Conservation (phyloP, 177 flowering plant species). For the Vitis hybrid region DNA sequence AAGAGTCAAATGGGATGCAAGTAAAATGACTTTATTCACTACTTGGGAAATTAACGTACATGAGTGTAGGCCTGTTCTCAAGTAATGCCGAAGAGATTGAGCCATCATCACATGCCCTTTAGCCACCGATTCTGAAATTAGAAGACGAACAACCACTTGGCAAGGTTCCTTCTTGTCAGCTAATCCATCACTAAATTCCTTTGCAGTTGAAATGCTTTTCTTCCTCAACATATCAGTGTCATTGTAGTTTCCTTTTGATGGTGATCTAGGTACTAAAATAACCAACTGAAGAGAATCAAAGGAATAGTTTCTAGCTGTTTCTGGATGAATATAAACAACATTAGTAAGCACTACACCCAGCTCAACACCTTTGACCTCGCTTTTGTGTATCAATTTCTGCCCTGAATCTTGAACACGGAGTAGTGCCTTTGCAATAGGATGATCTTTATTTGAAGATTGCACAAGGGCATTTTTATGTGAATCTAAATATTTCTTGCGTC, state of each 20-base stretch:
- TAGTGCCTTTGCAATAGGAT: constrained; percentile 40
- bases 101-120: constrained; percentile 90
- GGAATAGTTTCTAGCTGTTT: constrained; percentile 62
- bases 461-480: constrained; percentile 20
- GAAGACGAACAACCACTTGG: constrained; percentile 53
- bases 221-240: constrained; percentile 23
- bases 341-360: constrained; percentile 68
- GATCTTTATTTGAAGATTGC: constrained; percentile 24
- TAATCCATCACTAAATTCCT: constrained; percentile 32
- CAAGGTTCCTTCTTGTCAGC: constrained; percentile 38
- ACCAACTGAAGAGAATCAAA: constrained; percentile 60
- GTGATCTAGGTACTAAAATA: constrained; percentile 48
- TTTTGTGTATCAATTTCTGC: constrained; percentile 33
- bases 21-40: background rate
- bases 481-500: constrained; percentile 50
- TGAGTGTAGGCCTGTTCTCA: constrained; percentile 63
- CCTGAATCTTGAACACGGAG: constrained; percentile 80
- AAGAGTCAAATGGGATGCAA: no score
- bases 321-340: constrained; percentile 76
- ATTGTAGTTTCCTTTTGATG: constrained; percentile 32
- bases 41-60: constrained; percentile 50
- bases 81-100: constrained; percentile 62
- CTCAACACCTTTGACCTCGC: constrained; percentile 50
- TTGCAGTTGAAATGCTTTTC: constrained; percentile 30
- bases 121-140: constrained; percentile 66